Evolutionary conservation across 352 stramenopile genomes (phyloP).

Genomic region (Halophytophthora batemanensis): DNA sequence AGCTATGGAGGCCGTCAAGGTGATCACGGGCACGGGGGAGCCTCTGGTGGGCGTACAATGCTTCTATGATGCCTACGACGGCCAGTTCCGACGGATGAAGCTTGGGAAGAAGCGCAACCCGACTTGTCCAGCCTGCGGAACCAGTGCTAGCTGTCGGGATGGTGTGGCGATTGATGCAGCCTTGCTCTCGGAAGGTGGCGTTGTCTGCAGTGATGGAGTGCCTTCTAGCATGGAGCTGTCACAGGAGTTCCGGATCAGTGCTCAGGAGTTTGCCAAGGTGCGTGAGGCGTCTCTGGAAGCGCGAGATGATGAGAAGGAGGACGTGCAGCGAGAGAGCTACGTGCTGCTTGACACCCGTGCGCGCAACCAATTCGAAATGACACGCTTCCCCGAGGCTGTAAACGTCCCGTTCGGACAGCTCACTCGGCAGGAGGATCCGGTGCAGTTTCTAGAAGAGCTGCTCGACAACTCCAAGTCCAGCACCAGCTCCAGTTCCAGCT

Average conservation of each 20-base stretch:
- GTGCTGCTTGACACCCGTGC: slow-evolving; percentile 60
- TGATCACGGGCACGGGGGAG: slow-evolving; percentile 71
- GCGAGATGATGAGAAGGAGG: neutral
- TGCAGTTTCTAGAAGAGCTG: slow-evolving; percentile 15
- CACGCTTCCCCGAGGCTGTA: slow-evolving; percentile 65
- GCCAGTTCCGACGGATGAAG: slow-evolving; percentile 65
- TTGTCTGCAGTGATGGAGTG: slow-evolving; percentile 3
- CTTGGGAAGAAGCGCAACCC: slow-evolving; percentile 33
- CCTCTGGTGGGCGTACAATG: slow-evolving; percentile 61
- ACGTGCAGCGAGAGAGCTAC: slow-evolving; percentile 17
- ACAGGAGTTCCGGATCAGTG: slow-evolving; percentile 30
- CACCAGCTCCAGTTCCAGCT: no score
- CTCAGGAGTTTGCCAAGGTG: slow-evolving; percentile 33
- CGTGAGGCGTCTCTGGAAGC: slow-evolving; percentile 8
- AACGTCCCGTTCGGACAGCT: slow-evolving; percentile 59
- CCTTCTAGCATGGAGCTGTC: slow-evolving; percentile 13
- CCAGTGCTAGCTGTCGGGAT: neutral
- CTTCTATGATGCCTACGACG: slow-evolving; percentile 79
- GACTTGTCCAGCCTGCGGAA: slow-evolving; percentile 39
- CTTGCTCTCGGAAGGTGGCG: slow-evolving; percentile 14
- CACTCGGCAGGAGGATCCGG: slow-evolving; percentile 23
- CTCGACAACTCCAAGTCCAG: slow-evolving; percentile 2
- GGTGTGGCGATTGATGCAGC: slow-evolving; percentile 2
- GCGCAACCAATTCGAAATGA: slow-evolving; percentile 67
- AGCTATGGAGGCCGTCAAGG: slow-evolving; percentile 92